Conservation (phyloP, 345 rosid species). For the Odontarrhena argentea region DNA sequence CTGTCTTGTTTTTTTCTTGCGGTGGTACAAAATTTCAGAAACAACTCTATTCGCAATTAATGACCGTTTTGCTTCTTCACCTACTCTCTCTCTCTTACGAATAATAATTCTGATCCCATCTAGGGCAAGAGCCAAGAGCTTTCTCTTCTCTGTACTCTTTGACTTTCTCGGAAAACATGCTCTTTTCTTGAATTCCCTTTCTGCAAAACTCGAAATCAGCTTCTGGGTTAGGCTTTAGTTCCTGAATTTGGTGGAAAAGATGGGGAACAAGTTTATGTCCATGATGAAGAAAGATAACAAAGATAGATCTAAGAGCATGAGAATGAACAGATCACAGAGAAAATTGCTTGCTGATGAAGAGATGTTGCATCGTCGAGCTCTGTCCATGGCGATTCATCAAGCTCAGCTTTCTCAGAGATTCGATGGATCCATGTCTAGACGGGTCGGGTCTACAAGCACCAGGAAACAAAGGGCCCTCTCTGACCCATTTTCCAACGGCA, state of each 20-base stretch:
- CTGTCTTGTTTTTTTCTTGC: conserved; percentile 7
- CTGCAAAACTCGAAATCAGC: background rate
- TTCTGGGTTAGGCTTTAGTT: conserved; percentile 12
- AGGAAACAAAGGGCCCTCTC: conserved; percentile 57
- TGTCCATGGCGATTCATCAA: conserved; percentile 93
- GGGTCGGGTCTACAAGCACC: conserved; percentile 82
- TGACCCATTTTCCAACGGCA: conserved; percentile 72
- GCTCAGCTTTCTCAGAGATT: conserved; percentile 88
- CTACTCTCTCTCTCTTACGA: conserved; percentile 38
- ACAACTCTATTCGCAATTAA: conserved; percentile 34
- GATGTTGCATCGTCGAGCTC: conserved; percentile 83
- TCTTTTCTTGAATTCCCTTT: conserved; percentile 18
- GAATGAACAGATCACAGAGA: conserved; percentile 81
- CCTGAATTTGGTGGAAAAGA: conserved; percentile 33
- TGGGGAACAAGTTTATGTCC: conserved; percentile 84
- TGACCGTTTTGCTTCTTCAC: conserved; percentile 43
- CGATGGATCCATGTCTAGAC: conserved; percentile 97
- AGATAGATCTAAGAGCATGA: conserved; percentile 76
- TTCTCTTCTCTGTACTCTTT: conserved; percentile 2
- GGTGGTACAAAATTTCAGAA: conserved; percentile 26
- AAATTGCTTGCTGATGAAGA: conserved; percentile 86
- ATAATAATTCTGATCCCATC: conserved; percentile 36
- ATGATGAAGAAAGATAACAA: conserved; percentile 68
- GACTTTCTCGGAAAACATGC: conserved; percentile 34
- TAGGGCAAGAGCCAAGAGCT: conserved; percentile 12